Conservation (phyloP, 805 yeast species). For the Candida sanyiensis region DNA sequence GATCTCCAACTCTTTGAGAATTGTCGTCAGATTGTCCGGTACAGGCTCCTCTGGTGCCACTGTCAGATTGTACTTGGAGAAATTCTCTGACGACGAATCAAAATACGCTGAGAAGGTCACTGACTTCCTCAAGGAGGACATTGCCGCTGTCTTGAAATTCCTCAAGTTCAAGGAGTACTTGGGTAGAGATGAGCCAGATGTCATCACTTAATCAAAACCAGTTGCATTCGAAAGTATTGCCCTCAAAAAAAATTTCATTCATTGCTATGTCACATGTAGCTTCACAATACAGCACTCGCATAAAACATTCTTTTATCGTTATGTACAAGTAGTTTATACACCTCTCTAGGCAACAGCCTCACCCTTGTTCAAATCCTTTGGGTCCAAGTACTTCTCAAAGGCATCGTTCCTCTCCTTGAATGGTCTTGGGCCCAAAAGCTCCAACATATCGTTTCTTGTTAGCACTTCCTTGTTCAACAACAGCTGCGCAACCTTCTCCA, state of each 20-base stretch:
- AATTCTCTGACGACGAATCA: constrained; percentile 57
- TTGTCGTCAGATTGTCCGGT: constrained; percentile 88
- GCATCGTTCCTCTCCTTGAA: constrained; percentile 89
- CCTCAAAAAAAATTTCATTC: too few species aligned
- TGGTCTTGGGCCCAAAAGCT: constrained; percentile 84
- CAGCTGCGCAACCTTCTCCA: constrained; percentile 83
- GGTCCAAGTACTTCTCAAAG: constrained; percentile 65
- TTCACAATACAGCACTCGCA: too few species aligned
- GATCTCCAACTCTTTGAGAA: constrained; percentile 74
- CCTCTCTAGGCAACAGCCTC: constrained; percentile 4
- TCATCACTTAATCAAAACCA: constrained; percentile 46
- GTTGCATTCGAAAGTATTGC: too few species aligned
- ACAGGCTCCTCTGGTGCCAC: constrained; percentile 99
- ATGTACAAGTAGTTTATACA: too few species aligned
- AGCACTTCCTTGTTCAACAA: constrained; percentile 81
- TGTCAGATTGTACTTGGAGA: constrained; percentile 85
- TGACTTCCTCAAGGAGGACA: constrained; percentile 59
- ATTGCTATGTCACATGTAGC: too few species aligned
- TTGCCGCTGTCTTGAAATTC: constrained; percentile 57
- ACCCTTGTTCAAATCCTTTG: constrained; percentile 14
- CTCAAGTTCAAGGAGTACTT: constrained; percentile 66
- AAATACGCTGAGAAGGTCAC: constrained; percentile 51
- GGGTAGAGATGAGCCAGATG: constrained; percentile 86
- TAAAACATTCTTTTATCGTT: too few species aligned
- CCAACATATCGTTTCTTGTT: constrained; percentile 90